These are phyloP conservation scores for Odonthalia washingtoniensis DNA, from an alignment of 31 red algal genomes.

Conservation along the genomic window DNA sequence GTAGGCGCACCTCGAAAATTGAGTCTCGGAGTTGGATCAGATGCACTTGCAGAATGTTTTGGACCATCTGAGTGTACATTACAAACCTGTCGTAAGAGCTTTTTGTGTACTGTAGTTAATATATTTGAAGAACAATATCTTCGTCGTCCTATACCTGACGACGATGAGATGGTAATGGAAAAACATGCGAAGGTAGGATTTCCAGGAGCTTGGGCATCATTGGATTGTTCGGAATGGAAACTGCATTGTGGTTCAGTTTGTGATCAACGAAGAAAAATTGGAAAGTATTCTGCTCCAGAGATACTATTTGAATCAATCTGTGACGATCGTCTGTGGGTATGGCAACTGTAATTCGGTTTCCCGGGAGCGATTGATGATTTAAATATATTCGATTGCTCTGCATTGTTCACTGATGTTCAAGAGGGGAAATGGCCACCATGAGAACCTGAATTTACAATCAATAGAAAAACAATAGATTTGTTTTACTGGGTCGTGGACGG, in stretches of 20 bases:
- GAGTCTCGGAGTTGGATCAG: constrained; percentile 14
- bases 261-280: constrained; percentile 11
- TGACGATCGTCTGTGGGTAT: constrained; percentile 17
- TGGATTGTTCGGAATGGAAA: constrained; percentile 27
- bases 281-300: constrained; percentile 17
- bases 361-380: constrained; percentile 35
- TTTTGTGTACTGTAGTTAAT: constrained; percentile 9
- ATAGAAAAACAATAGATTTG: neutral
- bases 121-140: constrained; percentile 36
- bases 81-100: neutral
- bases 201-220: neutral
- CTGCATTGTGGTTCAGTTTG: neutral
- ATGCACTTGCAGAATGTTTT: constrained; percentile 7
- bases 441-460: neutral
- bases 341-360: constrained; percentile 35
- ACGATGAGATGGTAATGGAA: constrained; percentile 13
- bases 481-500: constrained; percentile 33
- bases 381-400: constrained; percentile 22
- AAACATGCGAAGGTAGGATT: neutral
- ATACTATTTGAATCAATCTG: constrained; percentile 3
- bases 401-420: constrained; percentile 21
- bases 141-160: neutral
- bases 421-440: constrained; percentile 24
- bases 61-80: neutral
- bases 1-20: constrained; percentile 1